Evolutionary conservation across 2,329 filamentous ascomycete species (phyloP), one percentile per base, ranked within the genome.

Genomic region (Cladosporium sp.): DNA sequence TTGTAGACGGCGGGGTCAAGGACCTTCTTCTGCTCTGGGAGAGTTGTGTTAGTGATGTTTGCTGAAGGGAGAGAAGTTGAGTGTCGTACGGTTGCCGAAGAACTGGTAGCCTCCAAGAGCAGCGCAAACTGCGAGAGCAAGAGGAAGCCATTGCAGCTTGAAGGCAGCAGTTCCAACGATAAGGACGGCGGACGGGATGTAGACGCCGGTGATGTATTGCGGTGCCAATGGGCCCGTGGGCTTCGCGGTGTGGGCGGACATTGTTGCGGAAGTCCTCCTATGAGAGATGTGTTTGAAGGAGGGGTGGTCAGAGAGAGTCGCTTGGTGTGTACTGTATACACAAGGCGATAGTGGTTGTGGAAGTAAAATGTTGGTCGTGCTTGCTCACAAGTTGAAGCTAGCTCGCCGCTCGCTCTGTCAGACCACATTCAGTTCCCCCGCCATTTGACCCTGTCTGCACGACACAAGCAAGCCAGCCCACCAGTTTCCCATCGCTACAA

Each of bases 1-100:
- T 97, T 93, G 86, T 97, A 97, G 60, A 85, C 85, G 72, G 89
- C 88, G 35, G 93, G 92, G 82, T 94, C 94, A 72, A 99, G 87
- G 70, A 95, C 89, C 80, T 91, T 93, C 79, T 89, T 88, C 69
- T 88, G 84, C 77, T 88, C 92, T 93, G 33, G 10, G 78, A 49
- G 35, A 31, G 40, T 16, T 64, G 21, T 52, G 65, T 63, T 40
- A 64, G 65, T 60, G 61, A 64, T 65, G 57, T 58, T 31, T 10
- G n/a, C 12, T 21, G 64, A 28, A 31, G 33, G 55, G 8, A 28
- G 50, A 53, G 23, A 23, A 4, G 40, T 21, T 40, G 33, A 7
- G 53, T n/a, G 16, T 49, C 40, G 77, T 83, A 93, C 92, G 84
- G 74, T 86, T 87, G 74, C 80, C 86, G 76, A 84, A 89, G 76